Evolutionary conservation across 352 stramenopile genomes (phyloP).

Genomic region (Phytophthora sp.): DNA sequence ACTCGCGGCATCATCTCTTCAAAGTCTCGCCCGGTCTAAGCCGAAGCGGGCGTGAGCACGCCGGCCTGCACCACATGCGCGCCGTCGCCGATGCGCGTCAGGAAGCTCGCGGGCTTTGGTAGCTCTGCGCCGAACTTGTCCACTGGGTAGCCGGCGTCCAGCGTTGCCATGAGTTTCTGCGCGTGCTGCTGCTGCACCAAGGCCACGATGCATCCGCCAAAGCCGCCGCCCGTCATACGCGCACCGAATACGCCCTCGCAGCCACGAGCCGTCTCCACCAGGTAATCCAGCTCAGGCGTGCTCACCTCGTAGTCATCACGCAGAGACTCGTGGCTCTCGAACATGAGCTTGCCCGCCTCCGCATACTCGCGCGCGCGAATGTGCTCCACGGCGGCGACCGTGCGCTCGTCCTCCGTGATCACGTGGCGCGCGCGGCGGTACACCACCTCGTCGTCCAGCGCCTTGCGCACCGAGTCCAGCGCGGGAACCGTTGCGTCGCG

Average conservation of each 20-base stretch:
- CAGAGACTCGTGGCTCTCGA: conserved; percentile 92
- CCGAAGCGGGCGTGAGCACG: conserved; percentile 7
- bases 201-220: conserved; percentile 96
- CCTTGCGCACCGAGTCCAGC: conserved; percentile 62
- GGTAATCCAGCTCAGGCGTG: conserved; percentile 89
- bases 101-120: conserved; percentile 63
- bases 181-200: conserved; percentile 82
- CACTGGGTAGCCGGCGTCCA: conserved; percentile 82
- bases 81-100: conserved; percentile 64
- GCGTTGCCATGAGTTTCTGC: conserved; percentile 66
- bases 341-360: conserved; percentile 90
- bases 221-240: conserved; percentile 95
- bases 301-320: conserved; percentile 93
- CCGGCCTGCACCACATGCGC: conserved; percentile 57
- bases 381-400: conserved; percentile 62
- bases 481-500: conserved; percentile 91
- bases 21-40: conserved; percentile 12
- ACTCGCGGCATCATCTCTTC: too few relatives aligned
- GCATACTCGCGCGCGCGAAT: conserved; percentile 84
- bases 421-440: conserved; percentile 93
- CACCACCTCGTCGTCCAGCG: conserved; percentile 70
- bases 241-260: conserved; percentile 94
- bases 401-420: conserved; percentile 73
- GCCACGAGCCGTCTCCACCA: conserved; percentile 91
- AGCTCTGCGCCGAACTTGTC: conserved; percentile 52